Evolutionary conservation across 2,329 filamentous ascomycete genomes (phyloP), one percentile per base, ranked within the genome.

Genomic region (Beauveria varroae): DNA sequence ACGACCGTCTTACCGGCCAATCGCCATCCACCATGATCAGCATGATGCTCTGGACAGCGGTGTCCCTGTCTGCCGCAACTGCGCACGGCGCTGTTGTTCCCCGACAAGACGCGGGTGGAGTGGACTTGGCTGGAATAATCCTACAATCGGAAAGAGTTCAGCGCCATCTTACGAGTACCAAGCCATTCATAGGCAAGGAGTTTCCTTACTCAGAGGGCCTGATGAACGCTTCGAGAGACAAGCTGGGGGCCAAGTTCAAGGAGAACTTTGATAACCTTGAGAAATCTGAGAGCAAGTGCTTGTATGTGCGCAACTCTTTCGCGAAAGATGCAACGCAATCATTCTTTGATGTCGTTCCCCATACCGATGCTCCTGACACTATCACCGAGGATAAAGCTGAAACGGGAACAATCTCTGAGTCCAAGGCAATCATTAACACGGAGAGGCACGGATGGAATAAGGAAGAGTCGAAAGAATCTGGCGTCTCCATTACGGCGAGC

Each of bases 401-500:
- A 2, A 46, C 2, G 20, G 20, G 8, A 10, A 22, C n/a, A 20
- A 46, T 46, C n/a, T 5, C 43, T 4, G 12, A 7, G 24, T 46
- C 43, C 9, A 46, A 4, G 43, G 43, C 43, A 7, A 14, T 46
- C 3, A 12, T 46, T 9, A 22, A 46, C 43, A 22, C 20, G 6
- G 43, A 46, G 43, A 46, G 43, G 43, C 43, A 10, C 9, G 43
- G 43, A 22, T 46, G 43, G 43, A 46, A 46, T n/a, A 46, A 46
- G 5, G 43, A 46, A 46, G 43, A 22, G 43, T 22, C 43, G 20
- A 20, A 5, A 12, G 43, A 46, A 20, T 7, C 12, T 20, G 20
- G 43, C 20, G 10, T n/a, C 10, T 46, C 43, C 7, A 9, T 22
- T 10, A 46, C 43, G 43, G n/a, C 7, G 6, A 4, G 43, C 22